Percentiles rank a stretch among this genome's conserved stretches.
Evolutionary conservation across 2,329 filamentous ascomycete species (phyloP).

Genomic region (Aspergillus jensenii): DNA sequence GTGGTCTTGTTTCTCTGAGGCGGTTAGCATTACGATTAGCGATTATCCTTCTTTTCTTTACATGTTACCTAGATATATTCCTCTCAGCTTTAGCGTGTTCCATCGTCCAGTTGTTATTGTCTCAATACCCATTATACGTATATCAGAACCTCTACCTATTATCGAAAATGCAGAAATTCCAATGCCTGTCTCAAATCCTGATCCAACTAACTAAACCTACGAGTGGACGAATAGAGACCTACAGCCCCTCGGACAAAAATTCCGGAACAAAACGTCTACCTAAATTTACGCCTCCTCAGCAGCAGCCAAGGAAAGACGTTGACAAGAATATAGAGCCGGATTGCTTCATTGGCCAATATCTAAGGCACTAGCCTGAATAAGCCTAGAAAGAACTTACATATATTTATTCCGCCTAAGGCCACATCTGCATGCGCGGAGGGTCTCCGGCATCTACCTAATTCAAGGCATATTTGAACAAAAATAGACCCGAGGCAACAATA

Average conservation of each 20-base stretch:
- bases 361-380: neutral
- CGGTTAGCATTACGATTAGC: neutral
- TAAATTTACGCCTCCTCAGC: too few species aligned
- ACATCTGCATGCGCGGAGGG: neutral
- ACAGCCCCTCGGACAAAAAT: neutral
- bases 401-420: neutral
- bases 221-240: neutral
- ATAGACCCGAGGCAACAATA: neutral
- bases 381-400: neutral
- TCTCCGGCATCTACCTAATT: neutral
- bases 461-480: neutral
- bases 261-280: neutral
- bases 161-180: too few species aligned
- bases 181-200: too few species aligned
- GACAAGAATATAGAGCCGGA: neutral
- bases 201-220: neutral
- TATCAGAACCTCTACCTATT: neutral
- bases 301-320: too few species aligned
- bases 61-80: neutral
- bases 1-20: neutral
- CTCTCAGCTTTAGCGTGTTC: neutral
- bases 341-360: neutral
- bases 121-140: neutral
- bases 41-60: neutral
- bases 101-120: neutral